Evolutionary conservation across 306 rosid species (phyloP), one percentile per base, ranked within the genome.

Genomic region (Inga oerstediana): DNA sequence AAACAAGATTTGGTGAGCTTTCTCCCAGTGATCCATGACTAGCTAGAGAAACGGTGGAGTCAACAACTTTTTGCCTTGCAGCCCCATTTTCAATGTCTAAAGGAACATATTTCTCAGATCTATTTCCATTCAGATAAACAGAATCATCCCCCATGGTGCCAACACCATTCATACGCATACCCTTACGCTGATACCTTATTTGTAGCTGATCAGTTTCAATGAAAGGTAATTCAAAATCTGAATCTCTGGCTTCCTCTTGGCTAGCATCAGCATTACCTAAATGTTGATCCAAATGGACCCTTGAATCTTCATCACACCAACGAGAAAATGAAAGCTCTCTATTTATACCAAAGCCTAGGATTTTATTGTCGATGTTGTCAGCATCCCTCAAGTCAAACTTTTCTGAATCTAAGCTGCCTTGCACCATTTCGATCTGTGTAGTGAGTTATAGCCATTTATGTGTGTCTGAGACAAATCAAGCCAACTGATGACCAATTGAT

Each of bases 241-340:
- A 80, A 44, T 88, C 91, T 59, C 66, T 59, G 16, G 66, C 66
- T 51, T 89, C 90, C 76, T 85, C 93, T 78, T 83, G 68, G 52
- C 87, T 61, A 69, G 77, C 88, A 82, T 89, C 87, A 4, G 68
- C 75, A 82, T 89, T 74, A 77, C 84, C 81, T 54, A 87, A 78
- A 69, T 75, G 76, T 77, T 14, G 74, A 77, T 92, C 92, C 39
- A 81, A 84, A 76, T 76, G 84, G 71, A 86, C 74, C 46, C 62
- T 86, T 82, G 84, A 91, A 74, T 85, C 87, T 75, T 93, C 91
- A 79, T 87, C 93, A 62, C 84, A 91, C 98, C 97, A 91, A 69
- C 92, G 45, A 5, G 93, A 92, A 85, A 93, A 93, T 16, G 97
- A 95, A 79, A 85, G 95, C 64, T 88, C 95, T 84, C 95, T 87